phyloP scores from a whole-genome alignment of 2,329 filamentous ascomycete species.

The Beauveria caledonica region DNA sequence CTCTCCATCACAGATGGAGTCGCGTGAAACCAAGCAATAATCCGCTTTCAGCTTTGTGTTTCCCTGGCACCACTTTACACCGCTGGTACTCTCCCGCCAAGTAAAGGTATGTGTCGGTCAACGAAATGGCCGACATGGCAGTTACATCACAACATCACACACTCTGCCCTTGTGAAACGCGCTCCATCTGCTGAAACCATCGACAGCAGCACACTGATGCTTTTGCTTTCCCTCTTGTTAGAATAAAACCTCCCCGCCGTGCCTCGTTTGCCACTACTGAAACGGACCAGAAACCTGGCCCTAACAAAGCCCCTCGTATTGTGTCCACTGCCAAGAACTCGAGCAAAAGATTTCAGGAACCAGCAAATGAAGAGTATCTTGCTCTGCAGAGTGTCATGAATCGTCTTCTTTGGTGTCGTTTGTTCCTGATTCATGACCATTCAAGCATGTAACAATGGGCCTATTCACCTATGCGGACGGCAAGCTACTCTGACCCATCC shows the following conservation, averaged over 20 bases:
- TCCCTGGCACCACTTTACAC: background rate
- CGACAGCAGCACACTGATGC: background rate
- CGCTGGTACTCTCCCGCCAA: background rate
- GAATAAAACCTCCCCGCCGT: background rate
- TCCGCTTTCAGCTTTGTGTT: background rate
- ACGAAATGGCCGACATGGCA: background rate
- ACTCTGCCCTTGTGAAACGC: background rate
- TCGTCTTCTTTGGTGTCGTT: too few species aligned
- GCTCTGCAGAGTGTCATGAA: too few species aligned
- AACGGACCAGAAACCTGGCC: constrained; percentile 7
- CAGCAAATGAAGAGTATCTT: too few species aligned
- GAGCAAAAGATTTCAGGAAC: background rate
- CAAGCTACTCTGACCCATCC: background rate
- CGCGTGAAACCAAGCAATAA: background rate
- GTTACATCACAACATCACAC: background rate
- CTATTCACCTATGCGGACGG: background rate
- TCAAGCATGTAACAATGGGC: background rate
- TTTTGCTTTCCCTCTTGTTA: background rate
- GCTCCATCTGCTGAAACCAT: background rate
- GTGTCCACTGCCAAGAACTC: background rate
- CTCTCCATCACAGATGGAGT: too few species aligned
- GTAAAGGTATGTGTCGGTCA: background rate
- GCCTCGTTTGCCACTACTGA: background rate
- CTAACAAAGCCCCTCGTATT: background rate
- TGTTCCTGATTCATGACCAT: too few species aligned